Conservation (phyloP, 345 rosid genomes). For the Psidium guajava region DNA sequence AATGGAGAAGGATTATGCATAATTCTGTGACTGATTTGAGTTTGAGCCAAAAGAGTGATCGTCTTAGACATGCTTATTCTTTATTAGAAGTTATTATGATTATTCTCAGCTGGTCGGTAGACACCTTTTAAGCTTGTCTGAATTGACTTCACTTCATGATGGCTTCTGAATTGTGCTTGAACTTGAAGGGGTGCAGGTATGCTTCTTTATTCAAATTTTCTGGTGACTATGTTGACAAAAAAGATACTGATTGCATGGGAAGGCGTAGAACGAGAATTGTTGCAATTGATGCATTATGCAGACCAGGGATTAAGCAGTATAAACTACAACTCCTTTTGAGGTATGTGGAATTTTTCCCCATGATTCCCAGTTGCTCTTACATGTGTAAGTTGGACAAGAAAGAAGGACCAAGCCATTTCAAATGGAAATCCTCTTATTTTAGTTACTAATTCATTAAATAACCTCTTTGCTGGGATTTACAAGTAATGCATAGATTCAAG, state of each 20-base stretch:
- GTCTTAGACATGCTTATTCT: background rate
- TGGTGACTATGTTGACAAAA: constrained; percentile 66
- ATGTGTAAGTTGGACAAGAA: background rate
- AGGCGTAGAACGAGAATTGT: constrained; percentile 59
- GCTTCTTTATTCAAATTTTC: constrained; percentile 85
- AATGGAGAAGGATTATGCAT: background rate
- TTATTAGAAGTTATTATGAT: background rate
- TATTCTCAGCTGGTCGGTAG: background rate
- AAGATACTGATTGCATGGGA: constrained; percentile 36
- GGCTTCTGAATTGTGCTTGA: background rate
- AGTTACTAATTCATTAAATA: background rate
- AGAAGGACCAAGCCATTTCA: background rate
- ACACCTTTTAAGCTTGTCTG: background rate
- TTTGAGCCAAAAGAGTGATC: background rate
- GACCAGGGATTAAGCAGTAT: constrained; percentile 55
- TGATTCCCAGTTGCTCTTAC: background rate
- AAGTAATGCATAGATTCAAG: background rate
- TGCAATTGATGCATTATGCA: constrained; percentile 79
- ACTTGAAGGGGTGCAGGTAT: constrained; percentile 43
- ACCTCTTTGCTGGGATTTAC: background rate
- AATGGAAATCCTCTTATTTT: background rate
- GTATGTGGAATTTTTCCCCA: constrained; percentile 23
- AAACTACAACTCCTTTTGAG: constrained; percentile 37
- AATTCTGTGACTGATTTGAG: background rate
- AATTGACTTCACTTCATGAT: background rate